Base-by-base conservation (phyloP, 2,329 filamentous ascomycete species). In the Leptoxyphium fumago region DNA sequence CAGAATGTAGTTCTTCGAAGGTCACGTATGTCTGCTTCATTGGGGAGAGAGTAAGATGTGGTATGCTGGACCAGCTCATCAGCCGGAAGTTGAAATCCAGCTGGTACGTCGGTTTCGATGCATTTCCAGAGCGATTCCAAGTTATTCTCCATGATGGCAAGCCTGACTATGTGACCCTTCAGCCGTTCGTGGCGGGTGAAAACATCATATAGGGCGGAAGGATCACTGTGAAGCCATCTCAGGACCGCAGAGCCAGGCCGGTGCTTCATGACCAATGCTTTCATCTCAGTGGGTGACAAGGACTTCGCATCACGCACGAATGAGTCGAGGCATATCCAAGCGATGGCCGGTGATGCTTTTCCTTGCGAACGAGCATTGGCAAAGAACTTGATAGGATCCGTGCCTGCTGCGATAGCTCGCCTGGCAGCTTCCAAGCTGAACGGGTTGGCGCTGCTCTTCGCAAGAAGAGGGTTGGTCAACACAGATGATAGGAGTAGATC, bases 401-500 rank as follows among this genome's bases (percentile, higher is more conserved):
- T 56, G 10, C 59, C 29, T 1, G 49, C 32, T 13, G 15, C 32
- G 5, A 36, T 36, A 13, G 44, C 29, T 54, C 49, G 34, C 42
- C 48, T 28, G 49, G 40, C 15, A 59, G 46, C 40, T n/a, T 44
- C 15, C 30, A 11, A 26, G 10, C 6, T 38, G n/a, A 17, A 21
- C 14, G 11, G 13, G 29, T 29, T 7, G 10, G 15, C 18, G 28
- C 30, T 29, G 41, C 18, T 43, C 28, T 30, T 48, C 17, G 49
- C 46, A 41, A 76, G 64, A 5, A 75, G 57, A 3, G 72, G 72
- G 52, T 70, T 73, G 11, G 63, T 67, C 32, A 76, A 54, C 29
- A 76, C 63, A 6, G 70, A 67, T 29, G 68, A 56, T 46, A 76
- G 55, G 53, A 74, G 72, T 41, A 57, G 59, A 41, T 68, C 64